phyloP scores from a whole-genome alignment of 306 rosid species.

The Vicia villosa region DNA sequence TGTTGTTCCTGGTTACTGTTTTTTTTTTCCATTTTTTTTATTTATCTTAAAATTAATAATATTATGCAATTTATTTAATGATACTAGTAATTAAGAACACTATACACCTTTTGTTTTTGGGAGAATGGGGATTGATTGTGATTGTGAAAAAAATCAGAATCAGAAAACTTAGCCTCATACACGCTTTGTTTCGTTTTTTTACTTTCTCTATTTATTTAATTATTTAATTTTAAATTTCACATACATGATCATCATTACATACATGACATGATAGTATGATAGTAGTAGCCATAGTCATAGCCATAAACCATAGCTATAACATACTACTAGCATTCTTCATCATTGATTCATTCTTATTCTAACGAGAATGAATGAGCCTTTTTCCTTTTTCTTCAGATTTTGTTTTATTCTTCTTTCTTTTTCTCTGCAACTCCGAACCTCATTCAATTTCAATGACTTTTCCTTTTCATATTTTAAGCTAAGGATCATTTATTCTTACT shows the following conservation, averaged over 20 bases:
- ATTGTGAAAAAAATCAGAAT: neutral
- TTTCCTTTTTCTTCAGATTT: neutral
- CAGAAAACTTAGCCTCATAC: neutral
- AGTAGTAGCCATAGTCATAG: neutral
- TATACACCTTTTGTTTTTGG: neutral
- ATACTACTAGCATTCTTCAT: neutral
- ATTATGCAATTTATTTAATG: neutral
- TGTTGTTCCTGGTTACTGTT: neutral
- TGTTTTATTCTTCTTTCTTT: neutral
- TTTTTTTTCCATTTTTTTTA: neutral
- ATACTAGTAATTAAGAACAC: neutral
- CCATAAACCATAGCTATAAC: neutral
- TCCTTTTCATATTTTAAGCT: neutral
- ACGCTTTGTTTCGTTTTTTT: neutral
- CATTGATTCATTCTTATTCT: neutral
- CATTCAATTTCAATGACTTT: neutral
- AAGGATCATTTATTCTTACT: neutral
- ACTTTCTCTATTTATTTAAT: neutral
- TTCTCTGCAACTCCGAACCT: neutral
- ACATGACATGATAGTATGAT: neutral
- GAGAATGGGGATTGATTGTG: conserved; percentile 2
- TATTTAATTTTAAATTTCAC: neutral
- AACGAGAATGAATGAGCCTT: conserved; percentile 2
- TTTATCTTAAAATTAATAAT: neutral
- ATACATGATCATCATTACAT: neutral